Conservation (phyloP, 108 stramenopile species). For the Chaetoceros muelleri region DNA sequence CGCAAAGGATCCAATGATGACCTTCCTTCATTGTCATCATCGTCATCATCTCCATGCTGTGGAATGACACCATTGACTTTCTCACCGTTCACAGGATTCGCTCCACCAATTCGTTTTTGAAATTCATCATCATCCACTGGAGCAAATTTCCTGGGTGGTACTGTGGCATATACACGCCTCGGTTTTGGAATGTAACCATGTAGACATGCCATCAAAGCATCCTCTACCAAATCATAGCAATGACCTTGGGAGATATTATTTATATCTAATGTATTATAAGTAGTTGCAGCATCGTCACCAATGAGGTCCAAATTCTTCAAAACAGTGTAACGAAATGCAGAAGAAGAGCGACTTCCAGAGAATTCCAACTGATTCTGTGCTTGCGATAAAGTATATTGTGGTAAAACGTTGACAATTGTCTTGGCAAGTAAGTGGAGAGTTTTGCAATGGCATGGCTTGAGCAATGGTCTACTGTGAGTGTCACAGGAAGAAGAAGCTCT, state of each 20-base stretch:
- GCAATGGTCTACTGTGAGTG: slow-evolving; percentile 28
- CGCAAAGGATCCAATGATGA: not conserved
- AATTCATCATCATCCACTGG: not conserved
- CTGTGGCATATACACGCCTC: not conserved
- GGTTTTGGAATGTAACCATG: slow-evolving; percentile 21
- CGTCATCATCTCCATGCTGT: not conserved
- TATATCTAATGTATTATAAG: not conserved
- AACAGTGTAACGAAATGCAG: slow-evolving; percentile 56
- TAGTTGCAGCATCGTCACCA: slow-evolving; percentile 8
- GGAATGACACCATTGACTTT: not conserved
- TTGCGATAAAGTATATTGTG: slow-evolving; percentile 15
- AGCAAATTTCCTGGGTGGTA: too few relatives aligned
- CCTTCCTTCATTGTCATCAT: not conserved
- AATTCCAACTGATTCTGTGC: slow-evolving; percentile 39
- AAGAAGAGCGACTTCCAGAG: slow-evolving; percentile 33
- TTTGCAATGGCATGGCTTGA: slow-evolving; percentile 57
- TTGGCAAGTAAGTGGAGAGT: slow-evolving; percentile 50
- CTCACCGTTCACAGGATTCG: not conserved
- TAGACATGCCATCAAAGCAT: slow-evolving; percentile 34
- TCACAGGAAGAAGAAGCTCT: slow-evolving; percentile 24
- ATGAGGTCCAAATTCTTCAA: slow-evolving; percentile 29
- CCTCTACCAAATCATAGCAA: slow-evolving; percentile 80
- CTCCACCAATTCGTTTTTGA: not conserved
- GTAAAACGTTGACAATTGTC: slow-evolving; percentile 28
- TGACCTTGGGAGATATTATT: slow-evolving; percentile 13